A percentile compares a stretch with the other conserved stretches of the same genome.
Evolutionary conservation across 176 grass and related monocot species (phyloP).

Genomic region (Tillandsia leiboldiana): DNA sequence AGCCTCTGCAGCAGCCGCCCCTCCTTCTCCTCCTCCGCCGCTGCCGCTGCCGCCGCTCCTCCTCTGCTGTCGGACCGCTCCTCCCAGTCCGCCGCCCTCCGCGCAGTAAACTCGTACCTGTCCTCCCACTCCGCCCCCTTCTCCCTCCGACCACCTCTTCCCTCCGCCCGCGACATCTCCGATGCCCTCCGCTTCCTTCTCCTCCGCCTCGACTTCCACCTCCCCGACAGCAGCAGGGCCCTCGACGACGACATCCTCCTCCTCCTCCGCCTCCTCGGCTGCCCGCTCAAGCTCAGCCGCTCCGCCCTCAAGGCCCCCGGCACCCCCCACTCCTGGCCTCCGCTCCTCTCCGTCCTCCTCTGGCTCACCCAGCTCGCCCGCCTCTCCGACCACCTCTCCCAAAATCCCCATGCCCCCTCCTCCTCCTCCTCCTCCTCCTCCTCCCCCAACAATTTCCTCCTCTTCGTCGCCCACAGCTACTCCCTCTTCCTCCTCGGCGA

Average conservation of each 20-base stretch:
- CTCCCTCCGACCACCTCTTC: conserved; percentile 45
- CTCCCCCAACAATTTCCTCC: conserved; percentile 26
- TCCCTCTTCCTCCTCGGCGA: conserved; percentile 37
- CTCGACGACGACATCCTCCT: conserved; percentile 53
- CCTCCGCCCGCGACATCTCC: conserved; percentile 57
- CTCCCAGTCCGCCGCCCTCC: conserved; percentile 57
- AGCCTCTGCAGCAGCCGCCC: conserved; percentile 55
- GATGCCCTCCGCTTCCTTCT: conserved; percentile 47
- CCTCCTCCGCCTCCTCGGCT: conserved; percentile 32
- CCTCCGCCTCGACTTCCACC: conserved; percentile 10
- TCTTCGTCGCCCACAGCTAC: conserved; percentile 46
- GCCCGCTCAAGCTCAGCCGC: conserved; percentile 43
- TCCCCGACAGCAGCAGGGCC: background rate
- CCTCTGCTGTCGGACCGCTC: conserved; percentile 43
- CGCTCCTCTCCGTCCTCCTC: conserved; percentile 54
- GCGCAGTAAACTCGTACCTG: conserved; percentile 56
- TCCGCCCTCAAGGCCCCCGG: conserved; percentile 71
- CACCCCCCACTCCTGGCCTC: conserved; percentile 76
- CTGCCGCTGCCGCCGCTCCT: conserved; percentile 8
- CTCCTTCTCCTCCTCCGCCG: conserved; percentile 26
- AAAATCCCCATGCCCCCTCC: background rate
- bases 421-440: background rate
- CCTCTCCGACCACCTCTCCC: background rate
- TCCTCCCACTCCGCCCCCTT: conserved; percentile 19
- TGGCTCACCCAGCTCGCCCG: conserved; percentile 57